A percentile compares a stretch with the other conserved stretches of the same genome.
phyloP scores from a whole-genome alignment of 2,329 filamentous ascomycete species.

The Cucurbitaria berberidis region DNA sequence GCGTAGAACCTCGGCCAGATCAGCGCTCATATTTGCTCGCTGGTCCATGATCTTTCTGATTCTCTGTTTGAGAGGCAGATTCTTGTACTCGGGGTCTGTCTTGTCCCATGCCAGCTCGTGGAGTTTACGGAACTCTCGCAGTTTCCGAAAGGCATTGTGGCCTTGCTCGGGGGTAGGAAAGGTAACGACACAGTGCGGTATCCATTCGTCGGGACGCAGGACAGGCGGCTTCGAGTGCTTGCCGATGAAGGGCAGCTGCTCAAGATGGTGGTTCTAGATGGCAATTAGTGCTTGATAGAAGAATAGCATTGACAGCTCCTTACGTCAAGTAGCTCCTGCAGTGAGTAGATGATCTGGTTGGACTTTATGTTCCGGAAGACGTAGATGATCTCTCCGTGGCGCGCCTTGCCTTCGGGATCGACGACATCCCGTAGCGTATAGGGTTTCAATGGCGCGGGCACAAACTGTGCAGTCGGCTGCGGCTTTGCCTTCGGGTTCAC shows the following conservation, averaged over 20 bases:
- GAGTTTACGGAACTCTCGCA: conserved; percentile 65
- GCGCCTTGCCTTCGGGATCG: conserved; percentile 27
- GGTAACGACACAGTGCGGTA: conserved; percentile 63
- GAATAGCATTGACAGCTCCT: conserved; percentile 14
- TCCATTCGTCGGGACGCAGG: conserved; percentile 68
- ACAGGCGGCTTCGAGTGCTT: conserved; percentile 66
- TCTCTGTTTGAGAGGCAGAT: conserved; percentile 56
- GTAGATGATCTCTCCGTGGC: conserved; percentile 66
- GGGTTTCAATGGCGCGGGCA: conserved; percentile 25
- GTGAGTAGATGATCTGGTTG: conserved; percentile 69
- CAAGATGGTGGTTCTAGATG: conserved; percentile 57
- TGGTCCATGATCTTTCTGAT: conserved; percentile 67
- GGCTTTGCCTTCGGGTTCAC: conserved; percentile 33
- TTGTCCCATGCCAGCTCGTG: conserved; percentile 62
- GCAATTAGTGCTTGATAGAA: background rate
- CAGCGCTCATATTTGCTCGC: conserved; percentile 67
- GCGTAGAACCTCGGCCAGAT: conserved; percentile 62
- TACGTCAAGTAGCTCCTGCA: conserved; percentile 63
- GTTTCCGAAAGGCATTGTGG: conserved; percentile 61
- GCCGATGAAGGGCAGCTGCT: conserved; percentile 67
- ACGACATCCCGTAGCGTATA: conserved; percentile 52
- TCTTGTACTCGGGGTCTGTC: conserved; percentile 49
- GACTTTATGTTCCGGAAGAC: conserved; percentile 67
- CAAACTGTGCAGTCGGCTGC: conserved; percentile 21
- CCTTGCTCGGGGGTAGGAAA: conserved; percentile 59